Evolutionary conservation across 2,329 filamentous ascomycete genomes (phyloP).

Genomic region (Fusarium citri): DNA sequence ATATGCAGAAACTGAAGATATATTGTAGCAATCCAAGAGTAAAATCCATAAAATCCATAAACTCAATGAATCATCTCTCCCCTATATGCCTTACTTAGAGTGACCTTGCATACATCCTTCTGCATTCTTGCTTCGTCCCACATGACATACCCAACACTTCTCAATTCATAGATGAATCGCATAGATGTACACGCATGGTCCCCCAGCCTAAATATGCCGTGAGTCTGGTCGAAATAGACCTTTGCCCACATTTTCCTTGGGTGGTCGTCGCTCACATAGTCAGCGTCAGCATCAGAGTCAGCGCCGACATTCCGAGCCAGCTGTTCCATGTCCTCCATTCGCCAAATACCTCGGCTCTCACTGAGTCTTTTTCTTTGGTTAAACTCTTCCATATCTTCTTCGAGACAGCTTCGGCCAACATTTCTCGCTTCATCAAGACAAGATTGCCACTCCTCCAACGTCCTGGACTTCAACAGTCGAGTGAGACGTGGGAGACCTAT

Average conservation of each 20-base stretch:
- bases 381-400: slow-evolving; percentile 34
- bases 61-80: too few species aligned
- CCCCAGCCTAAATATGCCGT: slow-evolving; percentile 30
- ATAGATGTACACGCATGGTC: slow-evolving; percentile 30
- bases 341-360: slow-evolving; percentile 17
- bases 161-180: slow-evolving; percentile 35
- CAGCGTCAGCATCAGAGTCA: slow-evolving; percentile 22
- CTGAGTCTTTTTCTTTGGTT: slow-evolving; percentile 16
- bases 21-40: too few species aligned
- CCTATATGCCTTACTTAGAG: too few species aligned
- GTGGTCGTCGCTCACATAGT: slow-evolving; percentile 27
- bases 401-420: slow-evolving; percentile 23
- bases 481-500: slow-evolving; percentile 28
- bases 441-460: slow-evolving; percentile 36
- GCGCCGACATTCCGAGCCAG: slow-evolving; percentile 32
- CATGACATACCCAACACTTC: slow-evolving; percentile 16
- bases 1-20: too few species aligned
- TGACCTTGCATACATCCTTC: neutral
- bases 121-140: slow-evolving; percentile 40
- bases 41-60: too few species aligned
- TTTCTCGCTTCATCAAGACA: slow-evolving; percentile 13
- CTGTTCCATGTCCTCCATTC: slow-evolving; percentile 32
- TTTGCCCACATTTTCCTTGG: slow-evolving; percentile 28
- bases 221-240: slow-evolving; percentile 30
- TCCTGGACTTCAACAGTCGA: slow-evolving; percentile 27